phyloP scores from a whole-genome alignment of 257 asterid genomes.

The Solanum clarkiae region DNA sequence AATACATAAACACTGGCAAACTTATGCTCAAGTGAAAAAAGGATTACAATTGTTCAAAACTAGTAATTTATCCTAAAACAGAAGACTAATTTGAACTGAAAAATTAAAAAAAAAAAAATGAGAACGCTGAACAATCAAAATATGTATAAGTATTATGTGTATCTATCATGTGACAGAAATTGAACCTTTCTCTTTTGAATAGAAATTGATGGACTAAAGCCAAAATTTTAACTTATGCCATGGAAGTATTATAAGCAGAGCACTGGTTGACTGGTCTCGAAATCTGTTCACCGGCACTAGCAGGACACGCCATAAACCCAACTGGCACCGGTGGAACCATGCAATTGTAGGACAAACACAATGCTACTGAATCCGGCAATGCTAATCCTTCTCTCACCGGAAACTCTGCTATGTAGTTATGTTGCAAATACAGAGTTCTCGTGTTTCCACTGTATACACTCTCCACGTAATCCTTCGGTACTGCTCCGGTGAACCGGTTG shows the following conservation, averaged over 20 bases:
- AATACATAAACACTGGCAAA: not conserved
- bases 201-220: not conserved
- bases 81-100: not conserved
- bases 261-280: conserved; percentile 66
- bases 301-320: conserved; percentile 52
- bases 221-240: not conserved
- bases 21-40: not conserved
- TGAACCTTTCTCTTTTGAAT: not conserved
- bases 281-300: conserved; percentile 46
- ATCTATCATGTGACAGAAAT: not conserved
- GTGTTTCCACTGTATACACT: conserved; percentile 34
- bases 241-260: conserved; percentile 15
- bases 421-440: conserved; percentile 59
- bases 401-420: conserved; percentile 46
- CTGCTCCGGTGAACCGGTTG: conserved; percentile 42
- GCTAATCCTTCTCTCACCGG: conserved; percentile 26
- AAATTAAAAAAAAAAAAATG: not conserved
- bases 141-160: not conserved
- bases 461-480: conserved; percentile 45
- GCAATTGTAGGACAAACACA: conserved; percentile 62
- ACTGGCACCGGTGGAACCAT: conserved; percentile 35
- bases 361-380: conserved; percentile 44
- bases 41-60: not conserved
- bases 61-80: not conserved
- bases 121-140: not conserved